Evolutionary conservation across 768 basidiomycete genomes (phyloP).

Genomic region (Piloderma croceum): DNA sequence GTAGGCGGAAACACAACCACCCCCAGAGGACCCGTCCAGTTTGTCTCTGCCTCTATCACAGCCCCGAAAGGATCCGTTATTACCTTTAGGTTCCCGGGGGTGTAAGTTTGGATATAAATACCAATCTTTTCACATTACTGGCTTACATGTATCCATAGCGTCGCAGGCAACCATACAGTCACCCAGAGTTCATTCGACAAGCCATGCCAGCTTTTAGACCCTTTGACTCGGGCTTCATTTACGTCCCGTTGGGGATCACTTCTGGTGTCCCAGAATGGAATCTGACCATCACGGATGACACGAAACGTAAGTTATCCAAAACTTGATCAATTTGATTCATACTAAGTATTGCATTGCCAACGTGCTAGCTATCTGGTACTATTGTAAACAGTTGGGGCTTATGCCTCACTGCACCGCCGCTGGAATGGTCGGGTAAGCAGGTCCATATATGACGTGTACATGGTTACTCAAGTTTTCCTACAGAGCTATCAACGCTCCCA

Average conservation of each 20-base stretch:
- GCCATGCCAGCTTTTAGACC: too few relatives aligned
- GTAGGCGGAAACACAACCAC: too few relatives aligned
- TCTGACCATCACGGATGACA: conserved; percentile 44
- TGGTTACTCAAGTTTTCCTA: not conserved
- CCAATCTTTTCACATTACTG: too few relatives aligned
- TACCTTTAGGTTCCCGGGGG: too few relatives aligned
- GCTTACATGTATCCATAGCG: too few relatives aligned
- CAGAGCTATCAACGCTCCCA: conserved; percentile 48
- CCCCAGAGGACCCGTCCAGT: too few relatives aligned
- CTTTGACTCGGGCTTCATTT: conserved; percentile 53
- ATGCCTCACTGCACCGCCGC: conserved; percentile 34
- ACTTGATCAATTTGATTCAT: not conserved
- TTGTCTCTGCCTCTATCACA: too few relatives aligned
- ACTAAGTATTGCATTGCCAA: conserved; percentile 3
- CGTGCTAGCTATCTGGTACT: conserved; percentile 48
- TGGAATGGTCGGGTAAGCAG: conserved; percentile 31
- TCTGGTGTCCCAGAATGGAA: conserved; percentile 38
- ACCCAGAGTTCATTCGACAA: too few relatives aligned
- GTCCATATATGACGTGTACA: not conserved
- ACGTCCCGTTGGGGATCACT: conserved; percentile 26
- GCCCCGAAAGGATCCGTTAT: too few relatives aligned
- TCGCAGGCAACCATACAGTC: too few relatives aligned
- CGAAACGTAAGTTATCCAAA: conserved; percentile 32
- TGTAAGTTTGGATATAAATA: too few relatives aligned
- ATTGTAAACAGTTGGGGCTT: conserved; percentile 44